Percentiles rank a stretch among this genome's conserved stretches.
Conservation (phyloP, 108 stramenopile species). For the Asterionellopsis glacialis region DNA sequence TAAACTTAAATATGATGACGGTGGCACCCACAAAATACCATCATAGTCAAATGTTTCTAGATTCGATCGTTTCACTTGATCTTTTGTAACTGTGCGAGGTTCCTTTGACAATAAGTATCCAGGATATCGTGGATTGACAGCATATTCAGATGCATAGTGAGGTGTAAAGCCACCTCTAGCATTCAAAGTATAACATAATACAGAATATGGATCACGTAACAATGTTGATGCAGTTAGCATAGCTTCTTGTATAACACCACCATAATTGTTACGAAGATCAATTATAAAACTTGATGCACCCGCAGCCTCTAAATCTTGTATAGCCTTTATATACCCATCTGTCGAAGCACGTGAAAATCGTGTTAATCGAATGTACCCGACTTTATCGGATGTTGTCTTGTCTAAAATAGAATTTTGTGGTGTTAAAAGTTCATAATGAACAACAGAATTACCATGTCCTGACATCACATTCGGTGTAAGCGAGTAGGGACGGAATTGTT, state of each 20-base stretch:
- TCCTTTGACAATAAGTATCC: constrained; percentile 71
- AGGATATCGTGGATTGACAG: constrained; percentile 62
- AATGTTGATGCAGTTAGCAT: constrained; percentile 75
- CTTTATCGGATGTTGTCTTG: background rate
- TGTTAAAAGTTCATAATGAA: background rate
- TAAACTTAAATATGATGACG: constrained; percentile 60
- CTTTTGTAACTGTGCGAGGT: constrained; percentile 29
- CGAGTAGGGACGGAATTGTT: too few relatives aligned
- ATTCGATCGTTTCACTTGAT: constrained; percentile 56
- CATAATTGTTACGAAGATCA: constrained; percentile 80
- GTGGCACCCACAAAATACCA: constrained; percentile 52
- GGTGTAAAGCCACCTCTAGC: constrained; percentile 74
- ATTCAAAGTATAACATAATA: constrained; percentile 74
- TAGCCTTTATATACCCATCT: constrained; percentile 54
- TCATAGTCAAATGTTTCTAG: constrained; percentile 44
- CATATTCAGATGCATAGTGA: constrained; percentile 73
- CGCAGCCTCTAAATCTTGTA: constrained; percentile 52
- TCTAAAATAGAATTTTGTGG: background rate
- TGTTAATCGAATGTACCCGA: constrained; percentile 80
- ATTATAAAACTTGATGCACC: constrained; percentile 72
- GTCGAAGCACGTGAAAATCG: constrained; percentile 73
- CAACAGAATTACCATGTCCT: background rate
- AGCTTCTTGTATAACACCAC: constrained; percentile 81
- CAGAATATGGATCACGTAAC: constrained; percentile 66
- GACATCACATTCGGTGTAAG: too few relatives aligned